Evolutionary conservation across 2,329 filamentous ascomycete genomes (phyloP), one percentile per base, ranked within the genome.

Genomic region (Verticillium longisporum): DNA sequence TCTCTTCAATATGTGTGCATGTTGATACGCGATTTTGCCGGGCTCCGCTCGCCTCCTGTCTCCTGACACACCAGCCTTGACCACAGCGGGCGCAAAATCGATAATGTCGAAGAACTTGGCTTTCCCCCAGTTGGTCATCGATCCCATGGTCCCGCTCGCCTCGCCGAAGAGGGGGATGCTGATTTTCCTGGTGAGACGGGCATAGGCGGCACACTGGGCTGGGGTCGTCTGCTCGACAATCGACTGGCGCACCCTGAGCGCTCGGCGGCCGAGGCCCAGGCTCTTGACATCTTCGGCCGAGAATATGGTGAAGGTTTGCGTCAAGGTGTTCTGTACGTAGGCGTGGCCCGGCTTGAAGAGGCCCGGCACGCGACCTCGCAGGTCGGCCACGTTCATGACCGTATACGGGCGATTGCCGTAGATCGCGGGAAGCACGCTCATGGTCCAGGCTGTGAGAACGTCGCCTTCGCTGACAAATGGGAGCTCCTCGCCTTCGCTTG

Each of bases 381-480:
- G 60, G 45, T 75, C 69, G 50, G 73, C 50, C 2, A 68, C 65
- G 32, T 60, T 61, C 34, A 71, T 55, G 6, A 71, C 63, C 3
- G 66, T 68, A 4, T 74, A 63, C 1, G 70, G 13, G 65, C 64
- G 57, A 18, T 33, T 45, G 6, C 62, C 62, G 4, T 62, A 61
- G 14, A 62, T 53, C 13, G 36, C 7, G 26, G 62, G 60, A 13
- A 72, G 61, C 15, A 66, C 59, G 7, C 63, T 65, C 5, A 73
- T 67, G 59, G 71, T 66, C 76, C 78, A 83, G 0, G 76, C 77
- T 1, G 70, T 67, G 2, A 83, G 65, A 1, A 81, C 68, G 59
- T 83, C 79, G 21, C 75, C 73, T n/a, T 81, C 77, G 62, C 76
- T 80, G 34, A 82, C 53, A 59, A 78, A 81, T 1, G 75, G 68